Conservation (phyloP, 2,329 filamentous ascomycete genomes). For the Myriosclerotinia scirpicola region DNA sequence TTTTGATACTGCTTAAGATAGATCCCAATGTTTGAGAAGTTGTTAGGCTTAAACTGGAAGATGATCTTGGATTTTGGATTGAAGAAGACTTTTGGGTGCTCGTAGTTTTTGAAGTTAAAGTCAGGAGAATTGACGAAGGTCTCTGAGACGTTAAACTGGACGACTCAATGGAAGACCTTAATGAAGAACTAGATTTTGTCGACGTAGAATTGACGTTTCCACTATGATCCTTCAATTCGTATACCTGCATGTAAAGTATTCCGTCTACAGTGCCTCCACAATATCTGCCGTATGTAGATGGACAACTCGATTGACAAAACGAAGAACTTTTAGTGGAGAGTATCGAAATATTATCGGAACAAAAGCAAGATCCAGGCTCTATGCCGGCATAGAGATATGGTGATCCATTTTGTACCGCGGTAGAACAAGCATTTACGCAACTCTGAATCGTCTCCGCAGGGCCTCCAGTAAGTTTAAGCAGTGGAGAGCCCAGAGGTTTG, state of each 20-base stretch:
- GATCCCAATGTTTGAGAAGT: not conserved
- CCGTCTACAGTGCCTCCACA: not conserved
- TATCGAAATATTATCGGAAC: constrained; percentile 13
- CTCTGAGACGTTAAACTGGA: not conserved
- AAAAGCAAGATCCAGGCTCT: constrained; percentile 14
- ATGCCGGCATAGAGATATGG: constrained; percentile 14
- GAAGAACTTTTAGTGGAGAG: not conserved
- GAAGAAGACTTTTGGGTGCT: not conserved
- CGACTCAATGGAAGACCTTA: not conserved
- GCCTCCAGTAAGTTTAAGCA: not conserved
- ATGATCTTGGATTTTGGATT: not conserved
- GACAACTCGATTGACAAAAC: constrained; percentile 13
- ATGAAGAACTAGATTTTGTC: not conserved
- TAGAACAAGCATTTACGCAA: constrained; percentile 12
- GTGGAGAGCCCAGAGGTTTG: constrained; percentile 5
- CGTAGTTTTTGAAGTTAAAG: not conserved
- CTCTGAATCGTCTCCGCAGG: constrained; percentile 12
- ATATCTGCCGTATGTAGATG: not conserved
- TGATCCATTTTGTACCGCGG: not conserved
- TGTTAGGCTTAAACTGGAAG: not conserved
- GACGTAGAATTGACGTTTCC: not conserved
- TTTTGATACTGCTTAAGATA: not conserved
- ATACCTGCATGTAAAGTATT: constrained; percentile 16
- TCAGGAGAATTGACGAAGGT: not conserved
- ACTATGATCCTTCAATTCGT: not conserved